Evolutionary conservation across 176 grass and related monocot species (phyloP).

Genomic region (Bothriochloa decipiens): DNA sequence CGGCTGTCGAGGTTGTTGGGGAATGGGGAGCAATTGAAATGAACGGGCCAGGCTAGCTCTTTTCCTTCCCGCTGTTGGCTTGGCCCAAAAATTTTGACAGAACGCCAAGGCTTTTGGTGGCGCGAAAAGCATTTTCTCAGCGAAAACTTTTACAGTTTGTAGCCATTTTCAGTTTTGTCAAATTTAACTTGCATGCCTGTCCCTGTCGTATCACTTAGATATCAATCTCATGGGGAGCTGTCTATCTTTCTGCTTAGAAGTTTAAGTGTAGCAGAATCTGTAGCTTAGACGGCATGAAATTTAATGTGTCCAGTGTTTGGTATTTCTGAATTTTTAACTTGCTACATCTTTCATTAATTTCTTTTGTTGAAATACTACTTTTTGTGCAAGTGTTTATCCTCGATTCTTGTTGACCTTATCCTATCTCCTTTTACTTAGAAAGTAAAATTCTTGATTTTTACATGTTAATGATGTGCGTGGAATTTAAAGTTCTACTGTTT

Average conservation of each 20-base stretch:
- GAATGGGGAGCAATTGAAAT: no score
- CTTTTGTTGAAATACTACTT: background rate
- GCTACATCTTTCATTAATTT: background rate
- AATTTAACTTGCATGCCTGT: slow-evolving; percentile 42
- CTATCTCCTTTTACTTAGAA: background rate
- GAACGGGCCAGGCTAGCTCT: no score
- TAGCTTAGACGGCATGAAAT: slow-evolving; percentile 49
- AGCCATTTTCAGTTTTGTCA: slow-evolving; percentile 38
- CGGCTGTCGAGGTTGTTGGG: no score
- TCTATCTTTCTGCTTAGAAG: slow-evolving; percentile 41
- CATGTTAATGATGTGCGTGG: background rate
- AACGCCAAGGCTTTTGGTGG: no score
- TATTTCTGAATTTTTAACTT: slow-evolving; percentile 7
- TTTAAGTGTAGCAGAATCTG: slow-evolving; percentile 28
- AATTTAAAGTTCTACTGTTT: slow-evolving; percentile 3
- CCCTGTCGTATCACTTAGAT: slow-evolving; percentile 25
- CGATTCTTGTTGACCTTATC: slow-evolving; percentile 10
- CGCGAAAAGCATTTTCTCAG: no score
- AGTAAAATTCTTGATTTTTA: slow-evolving; percentile 8
- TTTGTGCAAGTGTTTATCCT: background rate
- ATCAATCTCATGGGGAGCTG: slow-evolving; percentile 14
- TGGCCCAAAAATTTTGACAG: no score
- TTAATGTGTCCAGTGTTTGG: slow-evolving; percentile 6
- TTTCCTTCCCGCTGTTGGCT: no score
- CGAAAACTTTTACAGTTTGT: slow-evolving; percentile 42